These are phyloP conservation scores for Corymbia citriodora DNA, from an alignment of 441 rosid genomes.

Conservation along the genomic window DNA sequence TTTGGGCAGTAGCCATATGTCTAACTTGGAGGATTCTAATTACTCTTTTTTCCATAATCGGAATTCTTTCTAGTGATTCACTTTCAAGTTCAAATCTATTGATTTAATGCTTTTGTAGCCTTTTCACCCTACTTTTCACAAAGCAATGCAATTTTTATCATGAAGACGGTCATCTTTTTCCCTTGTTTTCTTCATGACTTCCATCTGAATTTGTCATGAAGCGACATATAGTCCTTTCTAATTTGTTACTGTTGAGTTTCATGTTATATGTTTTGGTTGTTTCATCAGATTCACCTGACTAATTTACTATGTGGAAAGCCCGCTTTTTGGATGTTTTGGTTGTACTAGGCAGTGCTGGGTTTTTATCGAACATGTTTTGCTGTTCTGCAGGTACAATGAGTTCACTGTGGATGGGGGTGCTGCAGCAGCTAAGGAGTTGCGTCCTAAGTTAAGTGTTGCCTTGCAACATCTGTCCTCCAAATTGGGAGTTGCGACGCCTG, in stretches of 20 bases:
- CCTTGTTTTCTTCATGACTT: not conserved
- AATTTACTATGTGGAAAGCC: not conserved
- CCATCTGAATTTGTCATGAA: not conserved
- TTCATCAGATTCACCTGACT: conserved; percentile 21
- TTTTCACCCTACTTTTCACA: not conserved
- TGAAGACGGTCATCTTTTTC: not conserved
- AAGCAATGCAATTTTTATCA: not conserved
- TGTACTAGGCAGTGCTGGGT: not conserved
- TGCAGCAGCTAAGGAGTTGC: conserved; percentile 43
- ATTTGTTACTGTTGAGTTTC: not conserved
- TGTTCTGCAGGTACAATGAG: conserved; percentile 24
- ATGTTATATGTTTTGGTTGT: not conserved
- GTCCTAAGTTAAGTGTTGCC: conserved; percentile 44
- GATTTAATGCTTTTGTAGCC: not conserved
- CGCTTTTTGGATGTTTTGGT: not conserved
- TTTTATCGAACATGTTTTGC: not conserved
- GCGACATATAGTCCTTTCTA: not conserved
- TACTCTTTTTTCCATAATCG: not conserved
- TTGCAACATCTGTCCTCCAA: conserved; percentile 37
- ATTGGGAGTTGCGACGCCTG: conserved; percentile 47
- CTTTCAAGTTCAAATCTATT: not conserved
- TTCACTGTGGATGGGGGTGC: conserved; percentile 67
- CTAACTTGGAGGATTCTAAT: not conserved
- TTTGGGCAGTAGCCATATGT: not conserved
- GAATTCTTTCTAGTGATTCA: not conserved